Evolutionary conservation across 2,329 filamentous ascomycete genomes (phyloP).

Genomic region (Neopestalotiopsis sp.): DNA sequence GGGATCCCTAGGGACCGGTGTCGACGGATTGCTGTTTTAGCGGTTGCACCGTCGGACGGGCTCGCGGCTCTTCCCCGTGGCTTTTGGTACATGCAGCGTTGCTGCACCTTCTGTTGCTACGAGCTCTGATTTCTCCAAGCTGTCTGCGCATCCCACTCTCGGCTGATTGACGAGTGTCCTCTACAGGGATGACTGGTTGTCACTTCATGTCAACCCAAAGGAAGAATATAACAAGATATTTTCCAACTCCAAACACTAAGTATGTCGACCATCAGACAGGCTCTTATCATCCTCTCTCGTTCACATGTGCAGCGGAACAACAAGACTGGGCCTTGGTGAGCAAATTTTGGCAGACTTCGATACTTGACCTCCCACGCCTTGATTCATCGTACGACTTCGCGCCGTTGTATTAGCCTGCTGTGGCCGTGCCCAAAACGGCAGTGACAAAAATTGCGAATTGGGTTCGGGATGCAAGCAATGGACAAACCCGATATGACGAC

Average conservation of each 20-base stretch:
- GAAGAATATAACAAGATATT: background rate
- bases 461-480: conserved; percentile 3
- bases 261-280: background rate
- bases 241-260: background rate
- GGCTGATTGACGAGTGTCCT: background rate
- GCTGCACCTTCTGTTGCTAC: background rate
- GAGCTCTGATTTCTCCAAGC: background rate
- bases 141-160: conserved; percentile 1
- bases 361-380: background rate
- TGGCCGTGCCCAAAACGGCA: background rate
- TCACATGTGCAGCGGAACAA: background rate
- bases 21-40: conserved; percentile 12
- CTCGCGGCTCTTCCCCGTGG: conserved; percentile 10
- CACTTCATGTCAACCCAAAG: background rate
- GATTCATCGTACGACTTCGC: background rate
- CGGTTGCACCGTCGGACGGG: background rate
- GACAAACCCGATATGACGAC: background rate
- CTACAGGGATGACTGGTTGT: background rate
- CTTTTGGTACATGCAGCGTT: background rate
- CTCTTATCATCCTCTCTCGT: background rate
- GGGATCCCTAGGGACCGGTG: background rate
- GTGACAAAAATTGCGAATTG: conserved; percentile 2
- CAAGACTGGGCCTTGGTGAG: background rate
- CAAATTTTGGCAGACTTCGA: background rate
- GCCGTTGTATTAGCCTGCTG: background rate